phyloP scores from a whole-genome alignment of 805 yeast genomes.

The Candida taoyuanica region DNA sequence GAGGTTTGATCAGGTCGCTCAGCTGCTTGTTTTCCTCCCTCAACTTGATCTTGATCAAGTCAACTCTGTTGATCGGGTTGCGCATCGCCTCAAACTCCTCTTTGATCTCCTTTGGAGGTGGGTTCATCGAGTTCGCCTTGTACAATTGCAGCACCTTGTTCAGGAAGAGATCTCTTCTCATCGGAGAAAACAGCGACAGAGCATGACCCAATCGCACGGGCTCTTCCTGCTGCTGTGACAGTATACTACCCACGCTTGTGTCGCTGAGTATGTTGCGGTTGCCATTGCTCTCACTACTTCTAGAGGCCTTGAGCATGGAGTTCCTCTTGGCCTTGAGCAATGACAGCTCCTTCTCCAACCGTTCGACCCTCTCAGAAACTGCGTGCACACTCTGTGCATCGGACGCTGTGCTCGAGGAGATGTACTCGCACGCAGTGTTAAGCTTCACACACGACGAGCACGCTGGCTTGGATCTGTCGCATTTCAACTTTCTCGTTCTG shows the following conservation, averaged over 20 bases:
- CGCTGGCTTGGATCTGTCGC: slow-evolving; percentile 9
- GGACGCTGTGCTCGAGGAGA: slow-evolving; percentile 2
- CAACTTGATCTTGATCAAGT: slow-evolving; percentile 3
- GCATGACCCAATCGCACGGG: slow-evolving; percentile 8
- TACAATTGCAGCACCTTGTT: slow-evolving; percentile 5
- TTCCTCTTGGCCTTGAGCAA: slow-evolving; percentile 7
- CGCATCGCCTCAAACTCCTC: slow-evolving; percentile 5
- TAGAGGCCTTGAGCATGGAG: slow-evolving; percentile 1
- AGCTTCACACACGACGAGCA: slow-evolving; percentile 10
- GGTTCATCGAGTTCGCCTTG: background rate
- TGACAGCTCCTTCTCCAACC: slow-evolving; percentile 12
- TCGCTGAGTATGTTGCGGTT: no score
- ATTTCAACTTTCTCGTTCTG: slow-evolving; percentile 11
- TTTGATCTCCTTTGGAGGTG: slow-evolving; percentile 4
- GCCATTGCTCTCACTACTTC: no score
- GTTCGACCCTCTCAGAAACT: slow-evolving; percentile 10
- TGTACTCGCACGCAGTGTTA: slow-evolving; percentile 7
- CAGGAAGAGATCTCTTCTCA: slow-evolving; percentile 6
- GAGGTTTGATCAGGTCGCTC: slow-evolving; percentile 2
- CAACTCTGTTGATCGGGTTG: slow-evolving; percentile 3
- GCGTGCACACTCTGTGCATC: slow-evolving; percentile 11
- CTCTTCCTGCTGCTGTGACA: slow-evolving; percentile 10
- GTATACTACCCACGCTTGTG: no score
- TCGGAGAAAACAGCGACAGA: slow-evolving; percentile 8
- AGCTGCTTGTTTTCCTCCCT: slow-evolving; percentile 1